Evolutionary conservation across 2,329 filamentous ascomycete species (phyloP), one percentile per base, ranked within the genome.

Genomic region (Ophiostoma himal-ulmi): DNA sequence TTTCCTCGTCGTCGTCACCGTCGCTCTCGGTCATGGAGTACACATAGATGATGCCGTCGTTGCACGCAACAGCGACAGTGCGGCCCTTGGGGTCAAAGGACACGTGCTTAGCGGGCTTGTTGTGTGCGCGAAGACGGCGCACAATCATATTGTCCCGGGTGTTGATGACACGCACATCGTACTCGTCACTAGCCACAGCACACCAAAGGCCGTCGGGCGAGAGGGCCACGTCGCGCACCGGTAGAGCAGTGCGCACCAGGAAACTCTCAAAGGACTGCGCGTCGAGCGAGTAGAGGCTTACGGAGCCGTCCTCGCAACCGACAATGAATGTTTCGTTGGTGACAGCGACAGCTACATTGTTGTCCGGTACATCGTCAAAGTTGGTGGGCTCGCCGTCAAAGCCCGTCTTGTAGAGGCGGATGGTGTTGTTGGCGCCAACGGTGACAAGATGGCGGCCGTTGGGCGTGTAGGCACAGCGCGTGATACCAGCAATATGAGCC

Each of bases 151-250:
- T 94, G 77, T 98, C 92, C 66, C 89, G 84, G 41, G 90, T 91
- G 76, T 91, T 91, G 73, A 99, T 92, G 30, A 99, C 82, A 78
- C 96, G 97, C 74, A 98, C 92, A 1, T 90, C 91, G 71, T 97
- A 83, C 79, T 99, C 95, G 78, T 98, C 96, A 83, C 94, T 97
- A n/a, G 94, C 93, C 36, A 98, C 93, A 39, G 95, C 95, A 74
- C 90, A 92, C 94, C 93, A 98, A 76, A 91, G 86, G 0, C 87
- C 86, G 77, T 98, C 91, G 1, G 88, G 86, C 2, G 93, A 94
- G 17, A 99, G 82, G 4, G 92, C 89, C 69, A 99, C 83, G 78
- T 97, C 93, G 76, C 95, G 88, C 41, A 97, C 88, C 0, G 95
- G 92, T 2, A 97, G 82, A n/a, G 93, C 89, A 71, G 90, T 92